These are phyloP conservation scores for Cyamopsis tetragonoloba DNA, from an alignment of 306 rosid genomes.

Conservation along the genomic window DNA sequence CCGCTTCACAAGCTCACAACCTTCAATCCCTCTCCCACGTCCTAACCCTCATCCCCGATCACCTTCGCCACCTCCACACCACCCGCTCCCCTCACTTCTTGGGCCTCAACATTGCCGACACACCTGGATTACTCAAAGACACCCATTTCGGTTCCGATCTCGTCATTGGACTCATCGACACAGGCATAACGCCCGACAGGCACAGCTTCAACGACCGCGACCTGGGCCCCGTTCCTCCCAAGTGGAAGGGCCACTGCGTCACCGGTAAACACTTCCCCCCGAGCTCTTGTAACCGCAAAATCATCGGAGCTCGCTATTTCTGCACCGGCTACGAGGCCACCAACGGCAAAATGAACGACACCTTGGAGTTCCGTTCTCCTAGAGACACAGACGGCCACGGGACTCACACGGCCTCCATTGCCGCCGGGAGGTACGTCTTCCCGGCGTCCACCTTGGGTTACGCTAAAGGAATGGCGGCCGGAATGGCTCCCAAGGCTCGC, in stretches of 20 bases:
- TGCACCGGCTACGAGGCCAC: conserved; percentile 67
- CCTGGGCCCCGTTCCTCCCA: conserved; percentile 59
- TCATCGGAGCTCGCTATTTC: conserved; percentile 78
- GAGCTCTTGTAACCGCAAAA: conserved; percentile 60
- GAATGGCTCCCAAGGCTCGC: conserved; percentile 89
- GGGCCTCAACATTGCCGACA: conserved; percentile 60
- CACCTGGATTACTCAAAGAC: conserved; percentile 64
- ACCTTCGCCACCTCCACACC: conserved; percentile 61
- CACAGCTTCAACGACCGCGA: conserved; percentile 71
- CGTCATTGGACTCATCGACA: conserved; percentile 82
- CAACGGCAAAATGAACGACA: conserved; percentile 75
- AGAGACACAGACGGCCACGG: conserved; percentile 89
- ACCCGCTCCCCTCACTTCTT: conserved; percentile 85
- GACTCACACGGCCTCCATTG: conserved; percentile 82
- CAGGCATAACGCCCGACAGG: conserved; percentile 78
- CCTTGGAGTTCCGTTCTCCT: conserved; percentile 67
- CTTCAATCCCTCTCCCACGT: conserved; percentile 52
- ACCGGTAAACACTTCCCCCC: conserved; percentile 40
- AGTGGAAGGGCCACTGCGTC: conserved; percentile 74
- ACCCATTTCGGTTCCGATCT: conserved; percentile 88
- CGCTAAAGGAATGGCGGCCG: conserved; percentile 74
- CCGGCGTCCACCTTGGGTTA: conserved; percentile 76
- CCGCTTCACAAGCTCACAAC: conserved; percentile 36
- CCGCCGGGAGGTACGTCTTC: conserved; percentile 77
- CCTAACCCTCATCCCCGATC: conserved; percentile 60